phyloP scores from a whole-genome alignment of 192 early-diverging fungal genomes.

The Lunasporangiospora selenospora region DNA sequence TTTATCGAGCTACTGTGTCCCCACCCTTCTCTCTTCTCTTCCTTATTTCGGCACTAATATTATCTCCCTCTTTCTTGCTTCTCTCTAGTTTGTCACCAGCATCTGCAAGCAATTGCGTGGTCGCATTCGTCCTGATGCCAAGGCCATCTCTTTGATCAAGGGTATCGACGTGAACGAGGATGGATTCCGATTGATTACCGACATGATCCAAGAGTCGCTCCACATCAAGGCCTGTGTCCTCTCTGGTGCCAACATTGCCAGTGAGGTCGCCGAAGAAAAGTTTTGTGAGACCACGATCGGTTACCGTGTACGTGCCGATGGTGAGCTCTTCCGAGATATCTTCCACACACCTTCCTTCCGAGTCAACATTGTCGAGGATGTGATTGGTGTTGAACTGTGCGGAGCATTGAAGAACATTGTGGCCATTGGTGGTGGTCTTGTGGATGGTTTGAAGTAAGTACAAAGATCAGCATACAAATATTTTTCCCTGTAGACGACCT shows the following conservation, averaged over 20 bases:
- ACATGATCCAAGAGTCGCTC: slow-evolving; percentile 61
- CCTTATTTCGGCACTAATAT: too few species aligned
- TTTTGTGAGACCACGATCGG: slow-evolving; percentile 98
- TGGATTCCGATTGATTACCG: slow-evolving; percentile 82
- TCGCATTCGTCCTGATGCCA: slow-evolving; percentile 69
- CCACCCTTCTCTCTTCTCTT: too few species aligned
- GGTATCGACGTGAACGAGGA: slow-evolving; percentile 82
- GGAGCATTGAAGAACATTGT: slow-evolving; percentile 99
- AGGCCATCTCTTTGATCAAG: slow-evolving; percentile 95
- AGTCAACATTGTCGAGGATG: slow-evolving; percentile 85
- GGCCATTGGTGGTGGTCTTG: slow-evolving; percentile 95
- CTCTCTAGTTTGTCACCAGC: slow-evolving; percentile 76
- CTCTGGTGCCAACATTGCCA: slow-evolving; percentile 98
- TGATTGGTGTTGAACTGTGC: slow-evolving; percentile 94
- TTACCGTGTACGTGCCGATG: slow-evolving; percentile 72
- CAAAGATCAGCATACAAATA: neutral
- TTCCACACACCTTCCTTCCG: slow-evolving; percentile 92
- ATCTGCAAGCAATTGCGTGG: slow-evolving; percentile 86
- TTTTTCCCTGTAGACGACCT: too few species aligned
- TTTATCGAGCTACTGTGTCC: too few species aligned
- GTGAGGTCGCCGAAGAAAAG: slow-evolving; percentile 91
- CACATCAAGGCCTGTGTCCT: slow-evolving; percentile 82
- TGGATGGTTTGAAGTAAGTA: slow-evolving; percentile 85
- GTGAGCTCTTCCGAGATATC: slow-evolving; percentile 75
- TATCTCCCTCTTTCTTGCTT: slow-evolving; percentile 12